Conservation (phyloP, 192 early-diverging fungal species). For the Mortierella alpina region DNA sequence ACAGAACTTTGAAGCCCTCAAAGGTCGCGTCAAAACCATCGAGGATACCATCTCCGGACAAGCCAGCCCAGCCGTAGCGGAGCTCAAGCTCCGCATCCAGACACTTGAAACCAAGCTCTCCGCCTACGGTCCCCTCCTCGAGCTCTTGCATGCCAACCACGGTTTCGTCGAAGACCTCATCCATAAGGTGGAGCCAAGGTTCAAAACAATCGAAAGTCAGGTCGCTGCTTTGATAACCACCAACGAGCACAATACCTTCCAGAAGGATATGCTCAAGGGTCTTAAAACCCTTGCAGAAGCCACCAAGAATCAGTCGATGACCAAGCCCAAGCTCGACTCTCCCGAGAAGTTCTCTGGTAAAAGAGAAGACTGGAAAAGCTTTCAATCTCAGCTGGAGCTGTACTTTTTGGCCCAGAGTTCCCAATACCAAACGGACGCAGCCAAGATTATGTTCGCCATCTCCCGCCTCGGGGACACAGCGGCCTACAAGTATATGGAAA, state of each 20-base stretch:
- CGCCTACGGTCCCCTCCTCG: background rate
- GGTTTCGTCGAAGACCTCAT: too few relatives aligned
- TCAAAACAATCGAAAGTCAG: too few relatives aligned
- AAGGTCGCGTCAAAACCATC: background rate
- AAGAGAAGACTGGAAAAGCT: constrained; percentile 20
- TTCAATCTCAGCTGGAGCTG: constrained; percentile 3
- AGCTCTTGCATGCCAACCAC: too few relatives aligned
- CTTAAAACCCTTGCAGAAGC: background rate
- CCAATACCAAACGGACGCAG: constrained; percentile 1
- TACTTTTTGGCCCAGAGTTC: background rate
- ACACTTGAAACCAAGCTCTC: background rate
- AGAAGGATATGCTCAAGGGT: background rate
- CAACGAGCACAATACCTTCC: too few relatives aligned
- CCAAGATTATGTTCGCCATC: constrained; percentile 7
- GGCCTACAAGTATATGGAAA: constrained; percentile 20
- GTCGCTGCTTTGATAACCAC: too few relatives aligned
- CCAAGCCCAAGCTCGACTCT: background rate
- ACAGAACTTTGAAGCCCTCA: background rate
- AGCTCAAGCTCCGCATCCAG: background rate
- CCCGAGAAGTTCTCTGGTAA: constrained; percentile 12
- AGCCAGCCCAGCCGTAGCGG: background rate
- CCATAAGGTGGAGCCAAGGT: too few relatives aligned
- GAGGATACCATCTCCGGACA: background rate
- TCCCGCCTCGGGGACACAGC: constrained; percentile 5
- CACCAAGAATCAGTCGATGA: background rate